These are phyloP conservation scores for Globisporangium echinulatum DNA, from an alignment of 352 stramenopile genomes.

Conservation along the genomic window DNA sequence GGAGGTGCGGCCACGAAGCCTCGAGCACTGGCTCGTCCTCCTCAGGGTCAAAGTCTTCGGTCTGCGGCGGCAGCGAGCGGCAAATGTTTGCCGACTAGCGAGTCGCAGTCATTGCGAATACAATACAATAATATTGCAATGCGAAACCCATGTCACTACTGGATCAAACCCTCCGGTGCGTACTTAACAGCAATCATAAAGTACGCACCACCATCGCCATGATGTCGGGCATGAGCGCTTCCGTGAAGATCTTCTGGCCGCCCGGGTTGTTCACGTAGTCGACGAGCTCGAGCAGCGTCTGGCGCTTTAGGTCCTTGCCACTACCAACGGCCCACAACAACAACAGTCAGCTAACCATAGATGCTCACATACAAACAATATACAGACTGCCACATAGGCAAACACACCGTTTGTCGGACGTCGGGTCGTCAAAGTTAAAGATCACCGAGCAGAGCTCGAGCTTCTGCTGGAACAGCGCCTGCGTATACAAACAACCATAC, in stretches of 20 bases:
- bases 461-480: constrained; percentile 96
- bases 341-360: not conserved
- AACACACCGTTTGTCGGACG: constrained; percentile 86
- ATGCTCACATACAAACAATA: not conserved
- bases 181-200: no score
- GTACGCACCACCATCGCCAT: constrained; percentile 84
- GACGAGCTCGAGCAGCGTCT: constrained; percentile 98
- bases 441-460: constrained; percentile 94
- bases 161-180: no score
- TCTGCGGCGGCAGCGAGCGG: constrained; percentile 89
- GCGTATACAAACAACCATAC: not conserved
- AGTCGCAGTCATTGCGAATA: no score
- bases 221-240: constrained; percentile 95
- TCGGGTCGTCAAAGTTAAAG: constrained; percentile 96
- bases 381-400: not conserved
- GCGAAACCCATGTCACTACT: not conserved
- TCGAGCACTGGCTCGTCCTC: constrained; percentile 98
- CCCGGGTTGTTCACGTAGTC: constrained; percentile 98
- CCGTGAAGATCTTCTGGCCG: constrained; percentile 96
- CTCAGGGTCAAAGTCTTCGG: constrained; percentile 98
- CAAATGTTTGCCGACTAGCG: constrained; percentile 90
- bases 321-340: constrained; percentile 18
- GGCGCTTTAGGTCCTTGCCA: constrained; percentile 96
- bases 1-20: constrained; percentile 95
- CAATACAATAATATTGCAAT: not conserved